A percentile compares a stretch with the other conserved stretches of the same genome.
Conservation (phyloP, 2,329 filamentous ascomycete genomes). For the Sporothrix mexicana region DNA sequence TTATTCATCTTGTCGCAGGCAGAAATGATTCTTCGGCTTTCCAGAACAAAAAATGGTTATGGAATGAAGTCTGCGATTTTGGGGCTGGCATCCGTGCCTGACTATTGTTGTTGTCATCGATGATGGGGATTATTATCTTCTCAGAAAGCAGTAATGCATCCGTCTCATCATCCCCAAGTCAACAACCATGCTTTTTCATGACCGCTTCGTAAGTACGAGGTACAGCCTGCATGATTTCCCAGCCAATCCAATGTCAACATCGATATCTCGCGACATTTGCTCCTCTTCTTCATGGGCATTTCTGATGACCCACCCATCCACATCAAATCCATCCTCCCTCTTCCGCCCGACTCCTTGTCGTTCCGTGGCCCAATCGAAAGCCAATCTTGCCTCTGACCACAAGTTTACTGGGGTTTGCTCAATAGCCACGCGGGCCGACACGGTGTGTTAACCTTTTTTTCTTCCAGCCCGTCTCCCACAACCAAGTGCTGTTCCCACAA, state of each 20-base stretch:
- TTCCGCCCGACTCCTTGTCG: background rate
- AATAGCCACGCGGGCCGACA: slow-evolving; percentile 11
- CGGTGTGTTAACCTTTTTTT: slow-evolving; percentile 3
- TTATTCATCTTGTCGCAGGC: too few relatives aligned
- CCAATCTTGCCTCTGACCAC: background rate
- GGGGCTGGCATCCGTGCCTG: too few relatives aligned
- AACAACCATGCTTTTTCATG: too few relatives aligned
- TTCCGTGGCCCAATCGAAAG: background rate
- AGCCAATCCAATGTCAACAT: slow-evolving; percentile 4
- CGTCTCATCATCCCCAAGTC: too few relatives aligned
- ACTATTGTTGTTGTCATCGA: too few relatives aligned
- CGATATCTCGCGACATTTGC: slow-evolving; percentile 10
- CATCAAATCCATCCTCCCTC: background rate
- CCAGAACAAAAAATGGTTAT: too few relatives aligned
- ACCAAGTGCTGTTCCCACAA: background rate
- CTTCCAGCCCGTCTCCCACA: background rate
- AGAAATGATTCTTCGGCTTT: too few relatives aligned
- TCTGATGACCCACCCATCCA: slow-evolving; percentile 10
- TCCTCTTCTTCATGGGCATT: background rate
- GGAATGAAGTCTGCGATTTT: too few relatives aligned
- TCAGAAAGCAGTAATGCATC: too few relatives aligned
- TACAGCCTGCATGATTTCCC: background rate
- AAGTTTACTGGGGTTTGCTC: background rate
- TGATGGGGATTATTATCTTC: too few relatives aligned
- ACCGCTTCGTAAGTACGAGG: too few relatives aligned